These are phyloP conservation scores for Lablab purpureus DNA, from an alignment of 306 rosid species.

Conservation along the genomic window DNA sequence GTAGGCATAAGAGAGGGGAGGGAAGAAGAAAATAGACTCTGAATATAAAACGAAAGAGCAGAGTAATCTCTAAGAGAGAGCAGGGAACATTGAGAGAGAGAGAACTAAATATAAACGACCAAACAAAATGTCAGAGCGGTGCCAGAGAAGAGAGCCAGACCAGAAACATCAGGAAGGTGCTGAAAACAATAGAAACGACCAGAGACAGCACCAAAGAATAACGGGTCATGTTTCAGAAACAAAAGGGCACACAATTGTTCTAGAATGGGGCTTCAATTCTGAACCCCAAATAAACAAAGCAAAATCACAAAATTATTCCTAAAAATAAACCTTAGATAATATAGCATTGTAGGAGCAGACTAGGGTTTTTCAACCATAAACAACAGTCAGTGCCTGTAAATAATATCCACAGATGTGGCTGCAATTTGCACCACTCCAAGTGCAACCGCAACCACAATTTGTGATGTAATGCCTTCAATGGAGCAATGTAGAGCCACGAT, in stretches of 20 bases:
- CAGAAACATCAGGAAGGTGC: neutral
- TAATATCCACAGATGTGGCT: neutral
- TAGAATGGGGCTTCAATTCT: neutral
- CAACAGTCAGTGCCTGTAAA: neutral
- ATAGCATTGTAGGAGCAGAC: neutral
- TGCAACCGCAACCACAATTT: neutral
- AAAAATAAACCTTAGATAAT: neutral
- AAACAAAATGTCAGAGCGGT: neutral
- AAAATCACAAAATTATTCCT: neutral
- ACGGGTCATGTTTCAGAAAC: neutral
- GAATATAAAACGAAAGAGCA: neutral
- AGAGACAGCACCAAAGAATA: neutral
- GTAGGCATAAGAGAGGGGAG: neutral
- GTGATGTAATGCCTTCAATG: neutral
- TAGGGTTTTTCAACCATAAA: neutral
- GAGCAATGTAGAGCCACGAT: neutral
- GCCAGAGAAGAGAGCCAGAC: neutral
- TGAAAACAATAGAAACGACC: neutral
- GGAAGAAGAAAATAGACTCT: constrained; percentile 1
- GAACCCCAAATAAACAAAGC: neutral
- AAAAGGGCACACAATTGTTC: neutral
- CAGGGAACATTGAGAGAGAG: neutral
- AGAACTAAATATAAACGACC: neutral
- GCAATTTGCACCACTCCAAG: neutral
- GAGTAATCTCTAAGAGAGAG: neutral